Conservation (phyloP, 1,284 basidiomycete species). For the Ustilago loliicola region DNA sequence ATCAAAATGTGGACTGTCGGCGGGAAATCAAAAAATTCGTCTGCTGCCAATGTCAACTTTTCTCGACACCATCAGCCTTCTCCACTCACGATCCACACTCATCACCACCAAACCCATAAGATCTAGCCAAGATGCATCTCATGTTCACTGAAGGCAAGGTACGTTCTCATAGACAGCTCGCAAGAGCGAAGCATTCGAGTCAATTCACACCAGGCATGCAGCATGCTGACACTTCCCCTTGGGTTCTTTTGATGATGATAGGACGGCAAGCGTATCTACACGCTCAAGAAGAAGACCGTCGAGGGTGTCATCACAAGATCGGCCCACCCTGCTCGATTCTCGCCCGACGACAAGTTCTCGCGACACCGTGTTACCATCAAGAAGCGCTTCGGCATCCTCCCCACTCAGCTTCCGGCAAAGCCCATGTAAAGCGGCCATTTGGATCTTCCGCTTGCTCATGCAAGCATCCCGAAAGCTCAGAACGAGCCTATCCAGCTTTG, state of each 20-base stretch:
- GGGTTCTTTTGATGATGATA: constrained; percentile 22
- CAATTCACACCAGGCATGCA: no score
- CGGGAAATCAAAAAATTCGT: constrained; percentile 9
- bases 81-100: constrained; percentile 12
- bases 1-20: constrained; percentile 2
- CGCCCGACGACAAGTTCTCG: constrained; percentile 70
- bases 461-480: not conserved
- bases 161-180: constrained; percentile 16
- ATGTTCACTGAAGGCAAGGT: constrained; percentile 68
- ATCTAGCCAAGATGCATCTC: constrained; percentile 65
- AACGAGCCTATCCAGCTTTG: not conserved
- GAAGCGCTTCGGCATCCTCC: constrained; percentile 67
- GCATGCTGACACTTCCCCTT: not conserved
- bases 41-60: constrained; percentile 14
- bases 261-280: constrained; percentile 69
- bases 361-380: constrained; percentile 69
- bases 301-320: constrained; percentile 66
- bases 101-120: not conserved
- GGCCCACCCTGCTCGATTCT: constrained; percentile 69
- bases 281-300: constrained; percentile 66
- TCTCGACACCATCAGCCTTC: constrained; percentile 6
- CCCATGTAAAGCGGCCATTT: constrained; percentile 46
- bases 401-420: constrained; percentile 62
- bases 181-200: not conserved
- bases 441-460: not conserved